phyloP scores from a whole-genome alignment of 176 grass and related monocot genomes.

The Rhynchospora pubera region DNA sequence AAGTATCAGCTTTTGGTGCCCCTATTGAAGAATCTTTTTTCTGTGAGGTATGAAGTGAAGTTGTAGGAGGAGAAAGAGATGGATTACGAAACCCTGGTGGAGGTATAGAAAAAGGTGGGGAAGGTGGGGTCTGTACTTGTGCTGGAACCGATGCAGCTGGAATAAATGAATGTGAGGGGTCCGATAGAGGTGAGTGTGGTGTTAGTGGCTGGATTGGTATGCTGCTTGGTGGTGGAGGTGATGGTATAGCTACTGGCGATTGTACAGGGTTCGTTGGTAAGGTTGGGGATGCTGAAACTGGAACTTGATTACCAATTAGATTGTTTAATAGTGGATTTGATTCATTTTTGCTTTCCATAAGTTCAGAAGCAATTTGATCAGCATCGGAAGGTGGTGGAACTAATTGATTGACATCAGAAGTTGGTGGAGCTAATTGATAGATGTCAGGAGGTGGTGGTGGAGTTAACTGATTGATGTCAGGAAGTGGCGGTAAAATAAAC shows the following conservation, averaged over 20 bases:
- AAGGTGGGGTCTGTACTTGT: neutral
- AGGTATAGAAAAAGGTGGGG: neutral
- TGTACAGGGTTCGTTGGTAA: neutral
- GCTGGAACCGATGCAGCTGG: neutral
- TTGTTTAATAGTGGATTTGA: neutral
- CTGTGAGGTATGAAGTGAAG: neutral
- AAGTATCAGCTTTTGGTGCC: neutral
- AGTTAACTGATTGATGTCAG: neutral
- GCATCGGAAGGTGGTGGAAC: neutral
- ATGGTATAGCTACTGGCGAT: neutral
- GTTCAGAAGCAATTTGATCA: neutral
- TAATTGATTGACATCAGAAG: neutral
- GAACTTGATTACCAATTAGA: neutral
- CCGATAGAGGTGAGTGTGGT: neutral
- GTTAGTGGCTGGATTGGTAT: neutral
- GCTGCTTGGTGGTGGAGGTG: neutral
- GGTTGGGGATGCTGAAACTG: neutral
- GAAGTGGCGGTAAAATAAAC: no score
- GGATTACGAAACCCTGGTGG: neutral
- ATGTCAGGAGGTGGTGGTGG: neutral
- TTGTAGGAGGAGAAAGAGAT: neutral
- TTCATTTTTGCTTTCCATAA: neutral
- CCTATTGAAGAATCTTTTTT: neutral
- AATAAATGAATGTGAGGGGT: neutral
- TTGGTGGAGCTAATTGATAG: neutral